These are phyloP conservation scores for Ophiostoma sp. DNA, from an alignment of 2,329 filamentous ascomycete genomes.

Conservation along the genomic window DNA sequence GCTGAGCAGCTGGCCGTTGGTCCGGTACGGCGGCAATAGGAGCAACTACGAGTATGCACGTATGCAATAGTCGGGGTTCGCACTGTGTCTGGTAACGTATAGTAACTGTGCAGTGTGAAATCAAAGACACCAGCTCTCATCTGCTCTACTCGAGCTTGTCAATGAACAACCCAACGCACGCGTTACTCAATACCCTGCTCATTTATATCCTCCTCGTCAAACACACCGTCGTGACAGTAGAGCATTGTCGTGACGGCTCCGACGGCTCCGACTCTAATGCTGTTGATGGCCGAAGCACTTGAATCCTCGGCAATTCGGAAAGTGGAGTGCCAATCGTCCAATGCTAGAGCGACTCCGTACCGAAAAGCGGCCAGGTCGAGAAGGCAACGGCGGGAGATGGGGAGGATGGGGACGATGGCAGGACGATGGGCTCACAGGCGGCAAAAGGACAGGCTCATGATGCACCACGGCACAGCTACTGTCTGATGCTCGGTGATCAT, in stretches of 20 bases:
- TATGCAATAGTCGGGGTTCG: not conserved
- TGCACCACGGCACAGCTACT: too few species aligned
- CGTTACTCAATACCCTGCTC: too few species aligned
- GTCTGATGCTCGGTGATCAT: too few species aligned
- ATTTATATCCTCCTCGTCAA: not conserved
- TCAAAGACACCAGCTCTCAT: too few species aligned
- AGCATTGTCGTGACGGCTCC: not conserved
- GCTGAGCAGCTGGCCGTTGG: not conserved
- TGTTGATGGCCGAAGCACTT: too few species aligned
- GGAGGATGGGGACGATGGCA: not conserved
- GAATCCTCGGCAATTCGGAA: constrained; percentile 23
- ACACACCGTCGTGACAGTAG: not conserved
- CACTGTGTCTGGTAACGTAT: not conserved
- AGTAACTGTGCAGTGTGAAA: too few species aligned
- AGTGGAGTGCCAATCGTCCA: constrained; percentile 18
- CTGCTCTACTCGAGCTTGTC: too few species aligned
- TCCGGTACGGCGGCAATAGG: not conserved
- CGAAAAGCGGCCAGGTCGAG: constrained; percentile 4
- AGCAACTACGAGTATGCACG: too few species aligned
- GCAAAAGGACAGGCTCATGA: not conserved
- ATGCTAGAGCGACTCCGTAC: constrained; percentile 11
- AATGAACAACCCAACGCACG: too few species aligned
- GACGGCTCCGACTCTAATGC: not conserved
- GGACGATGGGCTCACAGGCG: not conserved
- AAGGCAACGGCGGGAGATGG: not conserved